Percentiles rank a stretch among this genome's conserved stretches.
These are phyloP conservation scores for Coemansia sp. DNA, from an alignment of 192 early-diverging fungal species.

Conservation along the genomic window DNA sequence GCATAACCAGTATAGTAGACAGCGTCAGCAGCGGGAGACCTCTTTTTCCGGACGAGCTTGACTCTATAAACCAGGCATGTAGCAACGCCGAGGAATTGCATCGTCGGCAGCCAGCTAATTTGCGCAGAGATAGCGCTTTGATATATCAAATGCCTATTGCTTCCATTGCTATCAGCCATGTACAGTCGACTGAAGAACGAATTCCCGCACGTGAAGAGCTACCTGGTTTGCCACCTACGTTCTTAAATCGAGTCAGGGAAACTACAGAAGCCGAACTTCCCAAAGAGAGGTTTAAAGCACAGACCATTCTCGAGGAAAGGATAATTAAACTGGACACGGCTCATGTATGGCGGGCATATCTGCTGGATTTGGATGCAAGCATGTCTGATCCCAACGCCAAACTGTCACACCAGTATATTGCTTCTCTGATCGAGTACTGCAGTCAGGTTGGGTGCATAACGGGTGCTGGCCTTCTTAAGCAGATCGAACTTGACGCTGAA, in stretches of 20 bases:
- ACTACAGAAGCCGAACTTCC: conserved; percentile 1
- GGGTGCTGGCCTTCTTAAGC: conserved; percentile 25
- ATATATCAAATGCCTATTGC: neutral
- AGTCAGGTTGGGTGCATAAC: conserved; percentile 16
- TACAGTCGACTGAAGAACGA: neutral
- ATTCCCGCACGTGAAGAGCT: conserved; percentile 3
- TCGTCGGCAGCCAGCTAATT: neutral
- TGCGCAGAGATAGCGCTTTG: neutral
- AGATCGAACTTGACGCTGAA: conserved; percentile 32
- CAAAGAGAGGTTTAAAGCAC: conserved; percentile 1
- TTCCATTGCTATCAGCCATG: neutral
- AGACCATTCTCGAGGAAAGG: conserved; percentile 6
- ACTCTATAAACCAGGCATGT: conserved; percentile 23
- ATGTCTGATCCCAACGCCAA: neutral
- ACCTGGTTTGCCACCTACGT: neutral
- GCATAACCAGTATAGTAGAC: conserved; percentile 17
- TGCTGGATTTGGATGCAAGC: neutral
- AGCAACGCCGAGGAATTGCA: conserved; percentile 5
- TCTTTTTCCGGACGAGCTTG: conserved; percentile 22
- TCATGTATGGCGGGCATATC: conserved; percentile 24
- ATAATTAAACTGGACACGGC: conserved; percentile 18
- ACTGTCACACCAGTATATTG: conserved; percentile 4
- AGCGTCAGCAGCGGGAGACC: conserved; percentile 11
- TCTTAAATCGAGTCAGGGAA: neutral
- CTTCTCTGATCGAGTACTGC: conserved; percentile 18